Evolutionary conservation across 495 filamentous ascomycete species (phyloP), one percentile per base, ranked within the genome.

Genomic region (Hypoxylon intermedium): DNA sequence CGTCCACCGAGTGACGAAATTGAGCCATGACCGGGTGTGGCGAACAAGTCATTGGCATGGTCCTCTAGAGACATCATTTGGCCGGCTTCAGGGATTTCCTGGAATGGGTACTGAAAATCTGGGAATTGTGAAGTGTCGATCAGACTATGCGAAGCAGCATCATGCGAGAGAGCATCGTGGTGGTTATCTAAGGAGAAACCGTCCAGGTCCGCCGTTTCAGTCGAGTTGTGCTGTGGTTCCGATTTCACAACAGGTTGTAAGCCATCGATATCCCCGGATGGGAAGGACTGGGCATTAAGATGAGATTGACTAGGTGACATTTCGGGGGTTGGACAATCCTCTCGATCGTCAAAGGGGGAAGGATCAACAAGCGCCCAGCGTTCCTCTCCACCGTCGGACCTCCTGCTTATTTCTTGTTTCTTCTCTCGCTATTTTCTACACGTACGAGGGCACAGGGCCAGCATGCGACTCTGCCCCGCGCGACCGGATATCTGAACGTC

Each of bases 41-140:
- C 63, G 51, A 77, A 79, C 23, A 73, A 41, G 45, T 79, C 75
- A 23, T 71, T 68, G 34, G 60, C 53, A 46, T 76, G 74, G 54
- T 77, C 75, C 20, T 77, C 78, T 15, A 81, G 49, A 34, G 71
- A 53, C 20, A 68, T 72, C 67, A 81, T 75, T 16, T 77, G 74
- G 37, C 71, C 72, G 44, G 73, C 71, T 24, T 72, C 76, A 18
- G 72, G 30, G 9, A 74, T 57, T 38, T 72, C 69, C 51, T 74
- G 75, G 43, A 78, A 80, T 6, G 75, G 63, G 54, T 80, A 81
- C 24, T 74, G 68, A 30, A 79, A 80, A 40, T 81, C 77, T 44
- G 73, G 68, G 56, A 78, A 79, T 58, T 78, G 73, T 19, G 76
- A 70, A 34, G 68, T 57, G 45, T 68, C 61, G 36, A 72, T 70